These are phyloP conservation scores for Eleusine coracana DNA, from an alignment of 176 grass and related monocot species.

Conservation along the genomic window DNA sequence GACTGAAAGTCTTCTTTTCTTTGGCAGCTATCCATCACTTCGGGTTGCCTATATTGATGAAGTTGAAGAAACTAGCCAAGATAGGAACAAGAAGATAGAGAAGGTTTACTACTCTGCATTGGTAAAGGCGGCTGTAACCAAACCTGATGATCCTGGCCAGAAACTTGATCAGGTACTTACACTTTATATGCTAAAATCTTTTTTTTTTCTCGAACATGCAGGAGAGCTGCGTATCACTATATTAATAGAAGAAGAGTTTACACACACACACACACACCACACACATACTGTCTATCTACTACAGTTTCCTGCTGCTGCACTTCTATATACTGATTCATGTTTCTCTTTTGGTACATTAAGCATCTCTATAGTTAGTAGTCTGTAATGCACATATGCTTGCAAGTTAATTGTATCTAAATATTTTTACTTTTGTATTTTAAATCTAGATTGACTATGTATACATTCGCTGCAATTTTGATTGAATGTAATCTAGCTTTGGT, in stretches of 20 bases:
- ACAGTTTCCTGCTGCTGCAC: constrained; percentile 1
- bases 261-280: too few relatives aligned
- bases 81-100: constrained; percentile 71
- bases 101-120: constrained; percentile 88
- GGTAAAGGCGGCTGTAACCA: constrained; percentile 74
- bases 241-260: too few relatives aligned
- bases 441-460: not conserved
- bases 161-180: constrained; percentile 83
- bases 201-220: not conserved
- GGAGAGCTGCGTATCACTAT: too few relatives aligned
- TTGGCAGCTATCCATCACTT: constrained; percentile 80
- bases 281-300: not conserved
- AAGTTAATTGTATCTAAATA: constrained; percentile 3
- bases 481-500: constrained; percentile 15
- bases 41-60: constrained; percentile 99
- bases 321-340: not conserved
- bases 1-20: constrained; percentile 38
- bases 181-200: constrained; percentile 19
- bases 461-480: not conserved
- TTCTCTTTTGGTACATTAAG: constrained; percentile 10
- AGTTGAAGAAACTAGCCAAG: constrained; percentile 74
- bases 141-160: constrained; percentile 71
- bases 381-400: not conserved
- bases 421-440: constrained; percentile 5
- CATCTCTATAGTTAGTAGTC: not conserved